Conservation (phyloP, 495 filamentous ascomycete species). For the Penicillium angulare region DNA sequence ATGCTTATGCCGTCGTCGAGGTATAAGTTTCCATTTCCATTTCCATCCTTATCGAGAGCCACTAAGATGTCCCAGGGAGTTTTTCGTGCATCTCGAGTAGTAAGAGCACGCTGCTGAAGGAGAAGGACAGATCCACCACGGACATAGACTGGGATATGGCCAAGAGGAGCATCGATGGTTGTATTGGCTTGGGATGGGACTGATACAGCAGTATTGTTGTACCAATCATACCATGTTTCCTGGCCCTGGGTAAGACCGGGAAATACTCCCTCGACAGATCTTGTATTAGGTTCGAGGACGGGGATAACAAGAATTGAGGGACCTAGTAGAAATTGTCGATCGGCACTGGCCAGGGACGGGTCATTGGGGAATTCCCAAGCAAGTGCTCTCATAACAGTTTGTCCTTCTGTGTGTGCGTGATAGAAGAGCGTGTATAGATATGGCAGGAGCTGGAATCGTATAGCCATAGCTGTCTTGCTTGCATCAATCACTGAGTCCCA, state of each 20-base stretch:
- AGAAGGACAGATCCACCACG: slow-evolving; percentile 70
- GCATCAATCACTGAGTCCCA: slow-evolving; percentile 72
- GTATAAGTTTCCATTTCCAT: slow-evolving; percentile 68
- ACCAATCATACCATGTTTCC: slow-evolving; percentile 87
- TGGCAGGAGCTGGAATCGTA: slow-evolving; percentile 71
- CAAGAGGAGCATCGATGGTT: slow-evolving; percentile 71
- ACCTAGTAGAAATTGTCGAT: slow-evolving; percentile 79
- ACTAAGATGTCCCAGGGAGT: slow-evolving; percentile 71
- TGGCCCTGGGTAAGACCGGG: slow-evolving; percentile 63
- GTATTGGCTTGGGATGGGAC: slow-evolving; percentile 61
- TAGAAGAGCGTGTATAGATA: slow-evolving; percentile 84
- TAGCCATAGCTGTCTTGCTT: slow-evolving; percentile 64
- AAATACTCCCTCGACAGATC: slow-evolving; percentile 71
- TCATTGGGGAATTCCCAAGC: slow-evolving; percentile 84
- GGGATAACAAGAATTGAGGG: slow-evolving; percentile 68
- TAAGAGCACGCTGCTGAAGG: slow-evolving; percentile 68
- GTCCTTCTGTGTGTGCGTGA: slow-evolving; percentile 63
- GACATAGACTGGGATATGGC: slow-evolving; percentile 76
- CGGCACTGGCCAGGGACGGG: slow-evolving; percentile 61
- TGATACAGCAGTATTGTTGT: slow-evolving; percentile 55
- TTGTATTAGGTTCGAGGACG: slow-evolving; percentile 64
- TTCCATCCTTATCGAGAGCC: slow-evolving; percentile 55
- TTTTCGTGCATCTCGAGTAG: slow-evolving; percentile 60
- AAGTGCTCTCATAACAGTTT: slow-evolving; percentile 77
- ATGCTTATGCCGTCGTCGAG: slow-evolving; percentile 82